phyloP scores from a whole-genome alignment of 2,329 filamentous ascomycete species.

The Verticillium isaacii region DNA sequence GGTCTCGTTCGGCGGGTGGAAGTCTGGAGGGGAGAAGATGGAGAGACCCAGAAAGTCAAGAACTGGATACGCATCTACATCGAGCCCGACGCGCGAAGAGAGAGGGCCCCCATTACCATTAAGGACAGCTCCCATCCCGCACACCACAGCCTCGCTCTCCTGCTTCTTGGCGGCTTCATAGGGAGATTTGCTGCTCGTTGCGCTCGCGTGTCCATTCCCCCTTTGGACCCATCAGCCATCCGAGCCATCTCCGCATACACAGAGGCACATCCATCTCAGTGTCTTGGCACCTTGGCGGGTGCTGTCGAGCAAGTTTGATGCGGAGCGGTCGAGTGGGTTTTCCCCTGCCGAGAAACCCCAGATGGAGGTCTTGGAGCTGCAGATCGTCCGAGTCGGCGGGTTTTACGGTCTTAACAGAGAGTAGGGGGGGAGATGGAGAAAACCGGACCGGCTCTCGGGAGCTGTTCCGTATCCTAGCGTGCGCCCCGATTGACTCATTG shows the following conservation, averaged over 20 bases:
- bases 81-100: neutral
- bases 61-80: neutral
- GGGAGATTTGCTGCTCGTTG: neutral
- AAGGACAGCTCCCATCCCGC: neutral
- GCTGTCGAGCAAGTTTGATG: neutral
- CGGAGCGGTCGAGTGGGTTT: neutral
- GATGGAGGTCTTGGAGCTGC: neutral
- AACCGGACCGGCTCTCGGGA: too few species aligned
- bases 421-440: neutral
- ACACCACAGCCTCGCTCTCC: neutral
- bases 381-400: neutral
- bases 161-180: neutral
- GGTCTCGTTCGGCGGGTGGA: neutral
- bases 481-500: too few species aligned
- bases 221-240: neutral
- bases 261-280: neutral
- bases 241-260: neutral
- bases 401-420: neutral
- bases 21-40: too few species aligned
- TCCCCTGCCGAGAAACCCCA: neutral
- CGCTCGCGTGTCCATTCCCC: neutral
- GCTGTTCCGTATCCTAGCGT: too few species aligned
- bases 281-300: neutral
- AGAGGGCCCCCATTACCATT: neutral
- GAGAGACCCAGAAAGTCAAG: neutral